Conservation (phyloP, 495 filamentous ascomycete genomes). For the Penicillium chermesinum region DNA sequence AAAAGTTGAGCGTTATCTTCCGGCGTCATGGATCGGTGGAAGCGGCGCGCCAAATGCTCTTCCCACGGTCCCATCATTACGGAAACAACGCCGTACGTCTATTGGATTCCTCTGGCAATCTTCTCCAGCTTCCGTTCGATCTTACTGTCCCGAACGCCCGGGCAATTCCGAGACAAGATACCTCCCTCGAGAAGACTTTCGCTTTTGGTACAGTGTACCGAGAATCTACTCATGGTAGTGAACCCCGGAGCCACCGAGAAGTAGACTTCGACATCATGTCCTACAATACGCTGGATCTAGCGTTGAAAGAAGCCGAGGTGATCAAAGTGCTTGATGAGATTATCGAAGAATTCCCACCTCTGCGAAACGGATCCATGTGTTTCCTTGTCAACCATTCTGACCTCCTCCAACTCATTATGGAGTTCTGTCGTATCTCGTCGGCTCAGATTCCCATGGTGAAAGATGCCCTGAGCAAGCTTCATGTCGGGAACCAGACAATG, state of each 20-base stretch:
- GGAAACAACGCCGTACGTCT: constrained; percentile 66
- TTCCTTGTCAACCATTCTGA: constrained; percentile 91
- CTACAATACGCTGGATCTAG: constrained; percentile 70
- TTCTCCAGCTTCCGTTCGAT: constrained; percentile 88
- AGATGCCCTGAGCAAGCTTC: constrained; percentile 81
- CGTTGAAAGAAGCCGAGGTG: constrained; percentile 88
- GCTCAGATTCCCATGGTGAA: constrained; percentile 66
- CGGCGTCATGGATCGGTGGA: constrained; percentile 91
- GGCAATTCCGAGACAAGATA: constrained; percentile 66
- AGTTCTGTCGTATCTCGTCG: constrained; percentile 73
- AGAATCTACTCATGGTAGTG: constrained; percentile 66
- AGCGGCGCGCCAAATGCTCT: constrained; percentile 62
- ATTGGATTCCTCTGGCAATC: constrained; percentile 73
- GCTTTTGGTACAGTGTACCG: constrained; percentile 88
- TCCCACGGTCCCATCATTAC: constrained; percentile 79
- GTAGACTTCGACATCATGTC: constrained; percentile 95
- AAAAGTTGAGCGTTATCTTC: constrained; percentile 73
- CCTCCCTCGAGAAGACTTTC: constrained; percentile 69
- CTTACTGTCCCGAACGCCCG: constrained; percentile 86
- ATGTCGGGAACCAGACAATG: constrained; percentile 78
- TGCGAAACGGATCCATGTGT: constrained; percentile 68
- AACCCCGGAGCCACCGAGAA: constrained; percentile 78
- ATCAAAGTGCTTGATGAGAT: constrained; percentile 94
- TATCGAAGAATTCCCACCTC: constrained; percentile 71
- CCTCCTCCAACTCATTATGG: constrained; percentile 77